Conservation (phyloP, 2,329 filamentous ascomycete species). For the Aureobasidium sp. region DNA sequence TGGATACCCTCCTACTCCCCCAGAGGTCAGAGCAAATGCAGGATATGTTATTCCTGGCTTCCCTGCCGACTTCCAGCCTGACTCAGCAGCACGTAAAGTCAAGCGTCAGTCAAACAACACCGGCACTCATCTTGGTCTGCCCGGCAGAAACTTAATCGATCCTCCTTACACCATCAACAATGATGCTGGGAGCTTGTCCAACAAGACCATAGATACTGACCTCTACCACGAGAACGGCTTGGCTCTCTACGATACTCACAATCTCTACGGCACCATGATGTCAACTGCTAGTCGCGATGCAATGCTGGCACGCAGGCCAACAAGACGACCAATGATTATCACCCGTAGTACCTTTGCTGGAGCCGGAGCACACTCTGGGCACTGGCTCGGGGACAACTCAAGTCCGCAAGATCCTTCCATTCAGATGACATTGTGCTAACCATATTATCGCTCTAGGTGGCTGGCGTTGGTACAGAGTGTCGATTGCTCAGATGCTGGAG, state of each 20-base stretch:
- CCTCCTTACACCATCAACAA: constrained; percentile 62
- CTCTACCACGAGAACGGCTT: constrained; percentile 61
- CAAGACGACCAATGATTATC: constrained; percentile 61
- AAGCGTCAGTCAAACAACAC: constrained; percentile 18
- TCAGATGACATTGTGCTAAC: no score
- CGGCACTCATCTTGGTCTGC: constrained; percentile 43
- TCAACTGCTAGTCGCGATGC: constrained; percentile 56
- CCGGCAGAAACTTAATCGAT: constrained; percentile 55
- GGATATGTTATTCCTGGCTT: constrained; percentile 64
- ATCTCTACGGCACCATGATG: constrained; percentile 73
- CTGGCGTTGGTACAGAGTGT: constrained; percentile 40
- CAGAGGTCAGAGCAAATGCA: constrained; percentile 49
- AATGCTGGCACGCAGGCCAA: constrained; percentile 59
- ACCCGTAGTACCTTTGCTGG: constrained; percentile 71
- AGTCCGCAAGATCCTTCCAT: no score
- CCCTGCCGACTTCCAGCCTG: constrained; percentile 59
- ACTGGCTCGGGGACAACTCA: constrained; percentile 55
- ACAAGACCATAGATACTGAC: constrained; percentile 55
- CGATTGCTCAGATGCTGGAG: constrained; percentile 38
- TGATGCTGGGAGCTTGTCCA: constrained; percentile 41
- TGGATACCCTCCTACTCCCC: constrained; percentile 54
- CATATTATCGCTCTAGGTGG: no score
- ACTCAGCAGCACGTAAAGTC: constrained; percentile 21
- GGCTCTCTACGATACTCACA: constrained; percentile 68
- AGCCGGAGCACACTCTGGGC: constrained; percentile 53